Evolutionary conservation across 1,139 yeast species (phyloP), one percentile per base, ranked within the genome.

Genomic region (Scheffersomyces lignicola): DNA sequence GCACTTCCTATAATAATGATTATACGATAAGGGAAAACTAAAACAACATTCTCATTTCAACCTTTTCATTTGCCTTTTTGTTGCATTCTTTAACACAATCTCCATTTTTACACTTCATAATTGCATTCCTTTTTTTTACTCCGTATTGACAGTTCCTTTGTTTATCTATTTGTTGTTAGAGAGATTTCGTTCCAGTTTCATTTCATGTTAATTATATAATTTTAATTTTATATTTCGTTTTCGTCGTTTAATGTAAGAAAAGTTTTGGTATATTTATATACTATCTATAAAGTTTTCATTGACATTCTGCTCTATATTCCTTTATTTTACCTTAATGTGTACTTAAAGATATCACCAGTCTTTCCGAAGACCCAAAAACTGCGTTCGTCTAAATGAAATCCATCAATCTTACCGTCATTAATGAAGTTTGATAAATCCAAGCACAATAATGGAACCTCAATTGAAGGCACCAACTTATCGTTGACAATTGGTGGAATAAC

Each of bases 341-440:
- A 59, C 33, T 65, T 64, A 32, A 76, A 63, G 9, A 76, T 52
- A 52, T 78, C 83, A 2, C 83, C 83, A 29, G 68, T 70, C 33
- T 69, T 65, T 2, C 73, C 68, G 52, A 70, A 73, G 17, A 75
- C 67, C 82, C 81, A 77, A 32, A 77, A 62, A 35, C 56, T 59
- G 14, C 43, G 41, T 2, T 58, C 48, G 31, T 66, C 73, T 27
- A 73, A 52, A 39, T 60, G 58, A 23, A 74, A 52, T 3, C 74
- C 72, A 33, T 68, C 65, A 24, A 76, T 53, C 39, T 76, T 64
- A 2, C 80, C 79, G 43, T 64, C 65, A 11, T 48, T 48, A 5
- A 58, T 48, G 45, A 62, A 58, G 24, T 45, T 42, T 1, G 69
- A 56, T 31, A 69, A 48, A 44, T 70, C 72, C 32, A 70, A 45